Base-by-base conservation (phyloP, 352 stramenopile genomes). In the Phytophthora palmivora region DNA sequence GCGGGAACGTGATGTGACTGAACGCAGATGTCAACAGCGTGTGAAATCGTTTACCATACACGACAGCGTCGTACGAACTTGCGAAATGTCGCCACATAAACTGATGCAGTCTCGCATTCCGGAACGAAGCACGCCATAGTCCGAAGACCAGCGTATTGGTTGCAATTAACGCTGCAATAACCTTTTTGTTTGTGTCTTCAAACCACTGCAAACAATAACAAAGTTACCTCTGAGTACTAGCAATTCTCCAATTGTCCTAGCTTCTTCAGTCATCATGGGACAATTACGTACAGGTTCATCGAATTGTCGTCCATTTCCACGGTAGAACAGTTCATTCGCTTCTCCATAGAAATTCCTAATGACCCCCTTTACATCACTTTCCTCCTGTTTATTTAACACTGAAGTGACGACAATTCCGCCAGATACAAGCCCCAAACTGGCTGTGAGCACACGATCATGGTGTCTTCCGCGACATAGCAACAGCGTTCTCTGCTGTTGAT, bases 81-180 rank as follows among this genome's bases (percentile, higher is more conserved):
- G 87, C 84, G 63, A 93, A 95, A 46, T 95, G 79, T 41, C 70
- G 60, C 87, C 87, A 95, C 84, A 95, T 95, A 46, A 89, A 89
- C 4, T 74, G 64, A 34, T 91, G 71, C 39, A 95, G 50, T 37
- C 37, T 48, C 4, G 70, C 72, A 30, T 77, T 61, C 5, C 70
- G 52, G 24, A 84, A 78, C 14, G 86, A 92, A n/a, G 82, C 36
- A 4, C 84, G 82, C 86, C 84, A 95, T 26, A 95, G 56, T 12
- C 79, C 84, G 57, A 91, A 92, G 4, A 93, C 73, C 1, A 79
- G 28, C 6, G 81, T 84, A 67, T 95, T 95, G 19, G 73, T 53
- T 12, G 72, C 84, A 50, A 95, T 91, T 14, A 95, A 41, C 1
- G 43, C 62, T 3, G 77, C 71, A n/a, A 95, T 58, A n/a, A 72